phyloP scores from a whole-genome alignment of 2,329 filamentous ascomycete species.

The Cladorrhinum sp. region DNA sequence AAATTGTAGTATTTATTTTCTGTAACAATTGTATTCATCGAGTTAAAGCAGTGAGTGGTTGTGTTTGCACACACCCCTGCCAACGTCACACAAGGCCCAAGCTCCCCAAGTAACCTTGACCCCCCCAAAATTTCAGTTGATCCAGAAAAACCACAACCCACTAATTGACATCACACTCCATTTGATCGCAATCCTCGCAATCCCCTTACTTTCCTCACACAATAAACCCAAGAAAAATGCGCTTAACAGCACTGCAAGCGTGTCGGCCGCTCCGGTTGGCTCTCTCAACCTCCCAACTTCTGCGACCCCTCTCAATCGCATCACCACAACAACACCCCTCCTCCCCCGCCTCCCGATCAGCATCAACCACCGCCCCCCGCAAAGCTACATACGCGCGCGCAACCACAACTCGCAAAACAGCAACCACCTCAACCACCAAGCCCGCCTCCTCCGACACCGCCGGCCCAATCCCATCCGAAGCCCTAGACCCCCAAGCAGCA shows the following conservation, averaged over 20 bases:
- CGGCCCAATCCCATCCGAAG: slow-evolving; percentile 12
- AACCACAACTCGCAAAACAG: slow-evolving; percentile 2
- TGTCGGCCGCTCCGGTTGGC: slow-evolving; percentile 19
- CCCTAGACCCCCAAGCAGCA: slow-evolving; percentile 30
- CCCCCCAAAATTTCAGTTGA: slow-evolving; percentile 8
- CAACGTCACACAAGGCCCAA: slow-evolving; percentile 3
- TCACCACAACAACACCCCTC: neutral
- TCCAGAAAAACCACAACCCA: neutral
- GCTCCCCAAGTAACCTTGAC: slow-evolving; percentile 11
- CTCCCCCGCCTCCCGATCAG: slow-evolving; percentile 6
- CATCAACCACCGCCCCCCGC: slow-evolving; percentile 8
- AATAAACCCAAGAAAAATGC: slow-evolving; percentile 19
- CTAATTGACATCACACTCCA: slow-evolving; percentile 2
- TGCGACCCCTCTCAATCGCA: slow-evolving; percentile 1
- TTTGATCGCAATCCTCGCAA: slow-evolving; percentile 9
- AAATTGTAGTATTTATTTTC: slow-evolving; percentile 1
- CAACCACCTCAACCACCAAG: neutral
- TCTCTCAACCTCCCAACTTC: slow-evolving; percentile 10
- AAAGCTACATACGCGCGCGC: neutral
- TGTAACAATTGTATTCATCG: neutral
- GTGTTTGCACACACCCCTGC: slow-evolving; percentile 5
- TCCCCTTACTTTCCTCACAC: neutral
- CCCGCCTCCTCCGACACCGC: slow-evolving; percentile 4
- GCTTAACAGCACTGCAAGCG: slow-evolving; percentile 24
- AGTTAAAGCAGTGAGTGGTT: neutral